Percentiles rank a stretch among this genome's conserved stretches.
Evolutionary conservation across 2,329 filamentous ascomycete genomes (phyloP).

Genomic region (Pestalotiopsis fici): DNA sequence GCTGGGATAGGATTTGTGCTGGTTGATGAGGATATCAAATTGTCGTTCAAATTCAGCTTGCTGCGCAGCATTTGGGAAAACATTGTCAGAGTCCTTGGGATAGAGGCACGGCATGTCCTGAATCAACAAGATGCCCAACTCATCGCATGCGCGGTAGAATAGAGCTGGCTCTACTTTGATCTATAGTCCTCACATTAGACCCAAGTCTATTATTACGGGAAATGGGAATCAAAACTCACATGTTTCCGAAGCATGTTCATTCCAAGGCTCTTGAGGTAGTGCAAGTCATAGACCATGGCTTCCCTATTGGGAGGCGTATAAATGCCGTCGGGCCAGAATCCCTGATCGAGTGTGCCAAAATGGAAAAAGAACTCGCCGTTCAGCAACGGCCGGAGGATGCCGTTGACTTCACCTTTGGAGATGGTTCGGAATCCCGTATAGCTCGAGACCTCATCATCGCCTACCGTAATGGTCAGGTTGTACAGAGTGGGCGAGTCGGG

Average conservation of each 20-base stretch:
- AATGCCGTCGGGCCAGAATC: conserved; percentile 63
- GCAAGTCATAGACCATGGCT: conserved; percentile 67
- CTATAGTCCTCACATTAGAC: conserved; percentile 23
- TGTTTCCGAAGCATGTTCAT: conserved; percentile 75
- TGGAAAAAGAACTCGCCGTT: conserved; percentile 71
- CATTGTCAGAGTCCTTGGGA: conserved; percentile 37
- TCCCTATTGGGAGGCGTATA: conserved; percentile 66
- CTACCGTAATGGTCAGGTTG: conserved; percentile 56
- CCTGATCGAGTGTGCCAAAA: conserved; percentile 69
- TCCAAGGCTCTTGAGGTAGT: conserved; percentile 64
- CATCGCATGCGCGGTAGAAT: conserved; percentile 69
- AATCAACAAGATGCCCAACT: conserved; percentile 65
- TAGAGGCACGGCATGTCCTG: conserved; percentile 73
- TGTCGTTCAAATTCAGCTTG: conserved; percentile 58
- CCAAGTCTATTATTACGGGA: too few species aligned
- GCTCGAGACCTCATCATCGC: conserved; percentile 55
- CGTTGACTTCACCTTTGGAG: conserved; percentile 54
- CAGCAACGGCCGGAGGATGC: conserved; percentile 60
- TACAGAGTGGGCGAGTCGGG: conserved; percentile 65
- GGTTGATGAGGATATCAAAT: conserved; percentile 60
- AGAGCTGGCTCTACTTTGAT: conserved; percentile 69
- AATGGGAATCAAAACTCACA: conserved; percentile 38
- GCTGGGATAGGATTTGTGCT: conserved; percentile 65
- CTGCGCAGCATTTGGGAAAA: conserved; percentile 39
- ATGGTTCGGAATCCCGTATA: conserved; percentile 73